Conservation (phyloP, 2,329 filamentous ascomycete genomes). For the Fusarium pseudonygamai region DNA sequence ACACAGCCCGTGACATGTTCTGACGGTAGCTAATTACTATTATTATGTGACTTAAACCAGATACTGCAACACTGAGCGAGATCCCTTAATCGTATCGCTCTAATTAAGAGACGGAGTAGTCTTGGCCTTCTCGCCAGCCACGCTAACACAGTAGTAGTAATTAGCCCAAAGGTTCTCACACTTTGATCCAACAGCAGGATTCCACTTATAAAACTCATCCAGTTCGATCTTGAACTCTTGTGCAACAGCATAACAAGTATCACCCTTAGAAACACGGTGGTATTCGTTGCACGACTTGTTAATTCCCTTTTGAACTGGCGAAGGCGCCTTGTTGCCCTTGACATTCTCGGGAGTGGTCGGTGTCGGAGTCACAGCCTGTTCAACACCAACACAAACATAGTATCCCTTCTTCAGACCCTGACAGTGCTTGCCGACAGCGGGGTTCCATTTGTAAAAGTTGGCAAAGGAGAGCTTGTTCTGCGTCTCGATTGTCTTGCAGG, state of each 20-base stretch:
- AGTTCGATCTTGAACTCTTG: background rate
- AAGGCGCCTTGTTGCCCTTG: background rate
- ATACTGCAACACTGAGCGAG: rapidly evolving
- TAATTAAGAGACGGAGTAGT: background rate
- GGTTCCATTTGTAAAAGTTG: background rate
- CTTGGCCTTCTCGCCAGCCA: background rate
- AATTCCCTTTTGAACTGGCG: background rate
- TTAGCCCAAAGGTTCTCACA: background rate
- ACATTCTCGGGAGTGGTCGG: background rate
- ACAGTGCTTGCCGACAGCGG: background rate
- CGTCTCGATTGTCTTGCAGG: background rate
- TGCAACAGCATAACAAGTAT: background rate
- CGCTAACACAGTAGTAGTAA: background rate
- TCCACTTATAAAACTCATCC: background rate
- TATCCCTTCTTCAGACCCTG: background rate
- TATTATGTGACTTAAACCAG: rapidly evolving
- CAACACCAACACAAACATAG: background rate
- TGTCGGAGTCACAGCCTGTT: background rate
- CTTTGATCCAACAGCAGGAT: background rate
- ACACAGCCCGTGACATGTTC: rapidly evolving
- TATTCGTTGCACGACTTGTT: background rate
- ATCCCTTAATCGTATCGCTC: background rate
- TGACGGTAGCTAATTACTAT: background rate
- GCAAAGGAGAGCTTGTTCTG: background rate
- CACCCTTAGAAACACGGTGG: background rate